Evolutionary conservation across 495 filamentous ascomycete genomes (phyloP).

Genomic region (Oidiodendron maius): DNA sequence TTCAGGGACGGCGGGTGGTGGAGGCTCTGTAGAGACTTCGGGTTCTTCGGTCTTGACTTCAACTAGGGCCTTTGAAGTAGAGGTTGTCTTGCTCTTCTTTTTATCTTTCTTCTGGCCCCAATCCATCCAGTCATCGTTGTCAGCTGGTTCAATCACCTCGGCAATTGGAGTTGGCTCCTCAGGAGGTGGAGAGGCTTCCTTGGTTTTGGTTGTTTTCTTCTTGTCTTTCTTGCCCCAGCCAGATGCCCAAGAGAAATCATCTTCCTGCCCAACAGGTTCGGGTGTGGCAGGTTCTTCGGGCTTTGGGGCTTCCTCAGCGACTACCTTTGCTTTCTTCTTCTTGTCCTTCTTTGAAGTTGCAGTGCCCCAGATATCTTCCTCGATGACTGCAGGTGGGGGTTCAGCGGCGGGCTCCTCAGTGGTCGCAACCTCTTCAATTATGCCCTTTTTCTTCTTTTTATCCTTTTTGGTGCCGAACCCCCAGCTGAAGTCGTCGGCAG

Average conservation of each 20-base stretch:
- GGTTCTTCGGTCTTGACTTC: conserved; percentile 24
- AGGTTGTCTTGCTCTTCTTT: conserved; percentile 13
- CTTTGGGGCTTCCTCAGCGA: conserved; percentile 17
- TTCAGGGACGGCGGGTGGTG: conserved; percentile 29
- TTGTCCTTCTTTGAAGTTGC: conserved; percentile 26
- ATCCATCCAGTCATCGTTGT: conserved; percentile 23
- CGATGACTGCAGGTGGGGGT: conserved; percentile 17
- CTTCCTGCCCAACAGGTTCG: conserved; percentile 18
- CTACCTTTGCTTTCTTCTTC: conserved; percentile 28
- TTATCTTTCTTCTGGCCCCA: conserved; percentile 9
- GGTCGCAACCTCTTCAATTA: conserved; percentile 9
- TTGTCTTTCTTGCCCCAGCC: conserved; percentile 16
- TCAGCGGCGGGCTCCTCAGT: conserved; percentile 1
- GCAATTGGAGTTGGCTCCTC: conserved; percentile 3
- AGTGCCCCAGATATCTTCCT: conserved; percentile 21
- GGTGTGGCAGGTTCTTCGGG: conserved; percentile 25
- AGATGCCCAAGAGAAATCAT: conserved; percentile 3
- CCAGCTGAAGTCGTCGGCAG: conserved; percentile 25
- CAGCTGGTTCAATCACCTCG: conserved; percentile 13
- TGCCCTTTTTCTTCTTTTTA: conserved; percentile 29
- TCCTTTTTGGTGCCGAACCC: conserved; percentile 29
- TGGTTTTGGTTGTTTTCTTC: conserved; percentile 13
- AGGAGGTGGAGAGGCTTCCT: conserved; percentile 1
- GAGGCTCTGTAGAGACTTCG: conserved; percentile 21
- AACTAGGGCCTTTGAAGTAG: conserved; percentile 17